phyloP scores from a whole-genome alignment of 805 yeast species.

The Saturnispora diversa region DNA sequence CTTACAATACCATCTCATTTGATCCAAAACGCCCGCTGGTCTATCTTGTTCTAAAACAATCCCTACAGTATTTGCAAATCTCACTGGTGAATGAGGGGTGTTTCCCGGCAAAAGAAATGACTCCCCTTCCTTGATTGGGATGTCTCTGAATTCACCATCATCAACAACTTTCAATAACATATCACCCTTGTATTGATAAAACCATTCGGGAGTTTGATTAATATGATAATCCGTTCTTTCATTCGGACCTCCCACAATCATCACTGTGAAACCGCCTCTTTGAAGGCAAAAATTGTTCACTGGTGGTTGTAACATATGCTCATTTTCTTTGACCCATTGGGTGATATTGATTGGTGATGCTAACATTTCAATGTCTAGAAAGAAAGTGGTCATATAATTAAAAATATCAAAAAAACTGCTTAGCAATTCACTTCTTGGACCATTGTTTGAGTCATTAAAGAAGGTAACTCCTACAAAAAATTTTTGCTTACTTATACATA shows the following conservation, averaged over 20 bases:
- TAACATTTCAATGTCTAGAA: constrained; percentile 33
- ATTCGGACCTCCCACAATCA: constrained; percentile 96
- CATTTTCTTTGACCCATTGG: constrained; percentile 74
- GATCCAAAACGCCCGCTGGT: constrained; percentile 62
- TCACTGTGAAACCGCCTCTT: constrained; percentile 85
- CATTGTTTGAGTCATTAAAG: too few relatives aligned
- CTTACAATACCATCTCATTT: constrained; percentile 81
- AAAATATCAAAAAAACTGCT: background rate
- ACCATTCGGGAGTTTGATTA: constrained; percentile 92
- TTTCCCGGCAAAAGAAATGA: constrained; percentile 81
- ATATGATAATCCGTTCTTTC: constrained; percentile 90
- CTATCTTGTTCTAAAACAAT: constrained; percentile 89
- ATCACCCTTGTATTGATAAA: constrained; percentile 76
- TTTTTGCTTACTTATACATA: too few relatives aligned
- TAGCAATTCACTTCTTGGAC: background rate
- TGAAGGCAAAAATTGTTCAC: constrained; percentile 87
- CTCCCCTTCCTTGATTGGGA: constrained; percentile 75
- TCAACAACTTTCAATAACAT: constrained; percentile 83
- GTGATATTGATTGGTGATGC: constrained; percentile 67
- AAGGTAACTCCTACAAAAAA: too few relatives aligned
- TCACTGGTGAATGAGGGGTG: constrained; percentile 82
- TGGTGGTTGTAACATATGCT: constrained; percentile 76
- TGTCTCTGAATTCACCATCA: constrained; percentile 65
- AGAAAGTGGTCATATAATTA: background rate
- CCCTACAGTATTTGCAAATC: constrained; percentile 81